Conservation (phyloP, 495 filamentous ascomycete genomes). For the Sphaerosporella brunnea region DNA sequence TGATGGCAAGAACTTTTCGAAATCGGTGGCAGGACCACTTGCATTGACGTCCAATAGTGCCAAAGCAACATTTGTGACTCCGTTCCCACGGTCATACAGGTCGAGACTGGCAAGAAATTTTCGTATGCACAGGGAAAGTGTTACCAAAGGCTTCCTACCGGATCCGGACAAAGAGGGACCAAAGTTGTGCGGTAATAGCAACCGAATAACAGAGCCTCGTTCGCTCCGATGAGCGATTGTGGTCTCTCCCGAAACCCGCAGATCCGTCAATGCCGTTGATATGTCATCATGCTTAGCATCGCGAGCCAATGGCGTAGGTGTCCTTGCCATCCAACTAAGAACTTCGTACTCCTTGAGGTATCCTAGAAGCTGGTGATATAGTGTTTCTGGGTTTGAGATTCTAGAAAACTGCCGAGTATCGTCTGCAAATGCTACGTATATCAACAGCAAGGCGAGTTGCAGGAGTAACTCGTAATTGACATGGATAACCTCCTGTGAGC, state of each 20-base stretch:
- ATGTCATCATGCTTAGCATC: constrained; percentile 16
- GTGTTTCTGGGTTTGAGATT: constrained; percentile 36
- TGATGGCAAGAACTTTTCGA: constrained; percentile 47
- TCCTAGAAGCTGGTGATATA: constrained; percentile 50
- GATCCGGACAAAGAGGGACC: constrained; percentile 15
- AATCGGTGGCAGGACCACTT: constrained; percentile 47
- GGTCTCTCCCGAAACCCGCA: constrained; percentile 20
- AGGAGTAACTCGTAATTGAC: constrained; percentile 51
- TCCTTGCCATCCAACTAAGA: constrained; percentile 61
- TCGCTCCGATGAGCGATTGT: constrained; percentile 2
- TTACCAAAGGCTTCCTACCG: constrained; percentile 11
- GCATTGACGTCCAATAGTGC: constrained; percentile 16
- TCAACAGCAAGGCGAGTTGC: constrained; percentile 62
- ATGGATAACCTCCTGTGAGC: constrained; percentile 59
- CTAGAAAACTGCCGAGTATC: constrained; percentile 5
- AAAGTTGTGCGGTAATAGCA: constrained; percentile 16
- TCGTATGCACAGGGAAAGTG: constrained; percentile 19
- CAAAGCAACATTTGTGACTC: constrained; percentile 15
- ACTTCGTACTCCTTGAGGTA: constrained; percentile 58
- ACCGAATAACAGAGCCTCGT: constrained; percentile 21
- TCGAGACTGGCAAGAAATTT: constrained; percentile 21
- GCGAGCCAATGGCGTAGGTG: constrained; percentile 25
- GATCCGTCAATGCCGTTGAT: constrained; percentile 11
- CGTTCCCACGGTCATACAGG: constrained; percentile 13
- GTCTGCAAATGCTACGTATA: constrained; percentile 40